Evolutionary conservation across 2,329 filamentous ascomycete genomes (phyloP), one percentile per base, ranked within the genome.

Genomic region (Mariannaea elegans): DNA sequence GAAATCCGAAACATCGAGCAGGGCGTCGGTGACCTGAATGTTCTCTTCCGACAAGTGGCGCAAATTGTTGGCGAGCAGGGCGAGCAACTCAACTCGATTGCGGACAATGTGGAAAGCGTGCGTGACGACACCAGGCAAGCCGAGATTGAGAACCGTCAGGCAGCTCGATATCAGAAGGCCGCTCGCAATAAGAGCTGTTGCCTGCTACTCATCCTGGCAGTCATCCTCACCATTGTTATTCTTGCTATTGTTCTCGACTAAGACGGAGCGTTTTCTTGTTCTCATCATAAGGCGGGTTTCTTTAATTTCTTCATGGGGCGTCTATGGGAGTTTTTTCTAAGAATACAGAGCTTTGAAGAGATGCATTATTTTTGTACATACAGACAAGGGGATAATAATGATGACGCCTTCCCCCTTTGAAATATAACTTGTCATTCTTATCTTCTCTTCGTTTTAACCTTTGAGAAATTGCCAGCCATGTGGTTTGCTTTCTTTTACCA

Each of bases 1-100:
- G 95, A 99, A 80, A 99, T 99, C 67, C 90, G 94, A 63, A 96
- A 97, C 74, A 99, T 99, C 71, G 95, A 98, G 80, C 94, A 97
- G 77, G 93, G 92, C 55, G 95, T 99, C 7, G 91, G 91, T 55
- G 95, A 99, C 72, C 81, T 99, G 63, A 99, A 99, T 71, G 95
- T 98, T 72, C 84, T 99, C 41, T 99, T 99, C 83, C 86, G 94
- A 64, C 94, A 99, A 80, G 93, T 99, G n/a, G 95, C 94, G 45
- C 93, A 97, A 76, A 97, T 99, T 76, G 94, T 99, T 49, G 88
- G 88, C 62, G 94, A 98, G 78, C 95, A 99, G 79, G 95, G 95
- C 49, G 91, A 93, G 69, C 87, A 92, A 77, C 82, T 99, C 27
- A 90, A 94, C 72, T 91, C 91, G 16, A 97, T 99, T 70, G 89